These are phyloP conservation scores for Eucommia ulmoides DNA, from an alignment of 257 asterid genomes.

Conservation along the genomic window DNA sequence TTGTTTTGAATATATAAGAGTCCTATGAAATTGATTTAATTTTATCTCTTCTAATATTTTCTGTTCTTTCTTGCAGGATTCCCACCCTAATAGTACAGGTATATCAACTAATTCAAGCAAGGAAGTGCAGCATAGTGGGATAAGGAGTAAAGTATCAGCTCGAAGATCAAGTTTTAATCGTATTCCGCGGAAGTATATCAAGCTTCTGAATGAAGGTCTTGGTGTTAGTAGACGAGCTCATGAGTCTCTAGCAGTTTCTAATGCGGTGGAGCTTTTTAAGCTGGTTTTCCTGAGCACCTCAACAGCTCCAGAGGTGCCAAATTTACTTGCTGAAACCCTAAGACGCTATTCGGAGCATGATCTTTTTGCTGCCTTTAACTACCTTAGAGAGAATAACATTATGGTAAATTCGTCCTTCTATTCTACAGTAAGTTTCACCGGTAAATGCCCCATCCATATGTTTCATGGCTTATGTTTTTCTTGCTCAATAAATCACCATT, in stretches of 20 bases:
- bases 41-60: too few relatives aligned
- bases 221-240: conserved; percentile 33
- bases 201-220: conserved; percentile 33
- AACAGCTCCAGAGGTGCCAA: conserved; percentile 56
- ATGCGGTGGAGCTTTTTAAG: conserved; percentile 90
- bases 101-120: conserved; percentile 21
- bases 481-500: too few relatives aligned
- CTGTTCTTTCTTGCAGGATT: conserved; percentile 19
- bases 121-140: conserved; percentile 28
- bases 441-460: neutral
- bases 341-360: conserved; percentile 94
- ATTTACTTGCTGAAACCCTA: conserved; percentile 71
- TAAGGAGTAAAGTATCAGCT: conserved; percentile 31
- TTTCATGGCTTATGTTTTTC: neutral
- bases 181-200: conserved; percentile 38
- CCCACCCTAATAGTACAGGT: conserved; percentile 9
- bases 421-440: conserved; percentile 2
- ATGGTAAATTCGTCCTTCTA: conserved; percentile 42
- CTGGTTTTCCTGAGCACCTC: conserved; percentile 77
- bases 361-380: conserved; percentile 90
- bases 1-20: too few relatives aligned
- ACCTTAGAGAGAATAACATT: conserved; percentile 73
- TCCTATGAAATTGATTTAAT: too few relatives aligned
- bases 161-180: conserved; percentile 35
- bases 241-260: conserved; percentile 84